Percentiles rank a stretch among this genome's conserved stretches.
Conservation (phyloP, 129 eudicot genomes). For the Centaurea solstitialis region DNA sequence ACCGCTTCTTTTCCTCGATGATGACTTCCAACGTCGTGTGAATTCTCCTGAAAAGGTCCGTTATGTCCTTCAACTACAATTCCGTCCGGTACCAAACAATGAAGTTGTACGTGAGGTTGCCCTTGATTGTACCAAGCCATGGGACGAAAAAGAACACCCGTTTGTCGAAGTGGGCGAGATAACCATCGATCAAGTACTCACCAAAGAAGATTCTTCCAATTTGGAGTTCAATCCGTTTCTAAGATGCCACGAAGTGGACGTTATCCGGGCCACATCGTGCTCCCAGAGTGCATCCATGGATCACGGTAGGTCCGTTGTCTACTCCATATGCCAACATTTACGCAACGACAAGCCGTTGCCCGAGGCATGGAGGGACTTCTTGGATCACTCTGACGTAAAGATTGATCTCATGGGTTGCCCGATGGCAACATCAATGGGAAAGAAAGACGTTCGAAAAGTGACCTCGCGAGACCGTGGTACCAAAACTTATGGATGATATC, state of each 20-base stretch:
- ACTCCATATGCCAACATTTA: constrained; percentile 51
- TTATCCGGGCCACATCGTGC: constrained; percentile 48
- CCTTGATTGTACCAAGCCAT: constrained; percentile 52
- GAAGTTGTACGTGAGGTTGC: constrained; percentile 32
- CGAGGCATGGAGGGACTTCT: constrained; percentile 41
- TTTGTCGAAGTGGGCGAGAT: constrained; percentile 43
- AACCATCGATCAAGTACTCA: constrained; percentile 27
- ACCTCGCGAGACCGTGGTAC: constrained; percentile 54
- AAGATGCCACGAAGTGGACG: constrained; percentile 41
- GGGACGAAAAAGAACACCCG: constrained; percentile 46
- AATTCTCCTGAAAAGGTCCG: constrained; percentile 28
- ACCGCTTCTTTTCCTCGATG: constrained; percentile 37
- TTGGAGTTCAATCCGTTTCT: constrained; percentile 54
- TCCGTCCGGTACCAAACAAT: constrained; percentile 33
- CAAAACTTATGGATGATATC: constrained; percentile 51
- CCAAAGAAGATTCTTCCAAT: constrained; percentile 23
- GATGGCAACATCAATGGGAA: constrained; percentile 29
- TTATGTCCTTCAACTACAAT: constrained; percentile 40
- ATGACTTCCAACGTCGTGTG: constrained; percentile 38
- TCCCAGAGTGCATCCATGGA: constrained; percentile 57
- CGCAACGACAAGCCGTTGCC: constrained; percentile 50
- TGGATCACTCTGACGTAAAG: constrained; percentile 52
- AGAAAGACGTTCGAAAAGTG: constrained; percentile 26
- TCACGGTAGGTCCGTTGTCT: constrained; percentile 49
- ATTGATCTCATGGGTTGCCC: constrained; percentile 54